These are phyloP conservation scores for Coelastrella sp. DNA, from an alignment of 139 green algal species.

Conservation along the genomic window DNA sequence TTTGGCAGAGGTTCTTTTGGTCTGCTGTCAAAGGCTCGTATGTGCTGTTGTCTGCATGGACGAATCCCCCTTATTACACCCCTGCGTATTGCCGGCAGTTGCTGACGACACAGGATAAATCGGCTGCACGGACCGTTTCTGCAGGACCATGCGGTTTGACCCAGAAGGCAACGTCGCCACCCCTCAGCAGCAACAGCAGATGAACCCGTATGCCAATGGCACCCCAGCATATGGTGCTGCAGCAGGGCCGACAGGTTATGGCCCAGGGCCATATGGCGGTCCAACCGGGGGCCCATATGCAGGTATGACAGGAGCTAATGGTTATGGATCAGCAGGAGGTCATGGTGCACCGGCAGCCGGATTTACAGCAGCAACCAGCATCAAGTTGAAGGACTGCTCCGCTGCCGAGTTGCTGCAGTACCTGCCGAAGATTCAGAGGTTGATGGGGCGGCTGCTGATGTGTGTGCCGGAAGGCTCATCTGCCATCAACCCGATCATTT, in stretches of 20 bases:
- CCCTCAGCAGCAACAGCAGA: conserved; percentile 11
- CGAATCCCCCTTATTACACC: too few species aligned
- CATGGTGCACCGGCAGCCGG: neutral
- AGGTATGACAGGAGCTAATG: conserved; percentile 8
- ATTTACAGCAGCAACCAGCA: neutral
- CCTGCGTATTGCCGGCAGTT: too few species aligned
- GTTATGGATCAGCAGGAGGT: conserved; percentile 7
- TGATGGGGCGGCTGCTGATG: conserved; percentile 85
- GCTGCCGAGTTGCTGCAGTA: conserved; percentile 79
- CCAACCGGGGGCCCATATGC: conserved; percentile 11
- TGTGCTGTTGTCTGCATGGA: neutral
- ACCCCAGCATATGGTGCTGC: conserved; percentile 24
- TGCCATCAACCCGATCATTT: conserved; percentile 20
- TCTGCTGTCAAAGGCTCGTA: neutral
- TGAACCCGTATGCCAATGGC: conserved; percentile 12
- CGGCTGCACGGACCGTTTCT: too few species aligned
- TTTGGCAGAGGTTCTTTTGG: neutral
- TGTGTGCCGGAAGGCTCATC: conserved; percentile 86
- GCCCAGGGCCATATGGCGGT: conserved; percentile 7
- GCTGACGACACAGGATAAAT: too few species aligned
- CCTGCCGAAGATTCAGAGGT: conserved; percentile 83
- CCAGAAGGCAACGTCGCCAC: conserved; percentile 52
- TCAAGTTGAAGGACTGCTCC: conserved; percentile 61
- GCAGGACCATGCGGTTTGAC: conserved; percentile 64
- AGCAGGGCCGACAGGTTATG: neutral